Percentiles rank a stretch among this genome's conserved stretches.
Evolutionary conservation across 768 basidiomycete species (phyloP).

Genomic region (Jaapia argillacea): DNA sequence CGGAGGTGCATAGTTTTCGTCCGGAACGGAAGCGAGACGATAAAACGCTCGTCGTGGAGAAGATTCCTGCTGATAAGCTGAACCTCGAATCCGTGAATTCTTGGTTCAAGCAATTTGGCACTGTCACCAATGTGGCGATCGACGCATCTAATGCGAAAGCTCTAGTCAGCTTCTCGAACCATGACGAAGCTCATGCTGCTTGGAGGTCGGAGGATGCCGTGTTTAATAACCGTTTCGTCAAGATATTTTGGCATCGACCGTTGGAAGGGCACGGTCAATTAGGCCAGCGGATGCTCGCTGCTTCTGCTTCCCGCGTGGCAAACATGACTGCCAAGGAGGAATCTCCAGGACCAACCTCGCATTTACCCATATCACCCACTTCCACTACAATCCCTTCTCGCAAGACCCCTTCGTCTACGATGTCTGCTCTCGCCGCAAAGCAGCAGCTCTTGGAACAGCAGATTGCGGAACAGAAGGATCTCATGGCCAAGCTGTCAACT

Average conservation of each 20-base stretch:
- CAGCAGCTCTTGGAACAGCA: slow-evolving; percentile 71
- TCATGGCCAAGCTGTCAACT: slow-evolving; percentile 62
- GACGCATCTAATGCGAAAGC: slow-evolving; percentile 70
- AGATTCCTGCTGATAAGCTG: slow-evolving; percentile 82
- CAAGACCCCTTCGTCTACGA: slow-evolving; percentile 17
- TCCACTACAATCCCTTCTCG: slow-evolving; percentile 6
- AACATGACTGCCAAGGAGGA: slow-evolving; percentile 37
- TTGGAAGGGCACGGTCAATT: slow-evolving; percentile 83
- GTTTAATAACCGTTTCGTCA: slow-evolving; percentile 90
- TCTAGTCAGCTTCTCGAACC: slow-evolving; percentile 76
- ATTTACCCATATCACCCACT: slow-evolving; percentile 7
- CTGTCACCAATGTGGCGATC: slow-evolving; percentile 85
- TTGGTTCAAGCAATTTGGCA: slow-evolving; percentile 91
- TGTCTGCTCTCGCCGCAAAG: slow-evolving; percentile 56
- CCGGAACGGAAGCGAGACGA: slow-evolving; percentile 51
- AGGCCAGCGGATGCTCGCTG: slow-evolving; percentile 72
- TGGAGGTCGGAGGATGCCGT: slow-evolving; percentile 95
- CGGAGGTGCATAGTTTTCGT: slow-evolving; percentile 40
- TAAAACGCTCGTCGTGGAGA: slow-evolving; percentile 87
- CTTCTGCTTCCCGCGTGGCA: slow-evolving; percentile 68
- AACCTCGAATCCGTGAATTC: slow-evolving; percentile 67
- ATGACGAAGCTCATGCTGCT: slow-evolving; percentile 77
- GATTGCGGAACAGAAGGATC: slow-evolving; percentile 80
- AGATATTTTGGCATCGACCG: slow-evolving; percentile 91
- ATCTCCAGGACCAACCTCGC: slow-evolving; percentile 7